Evolutionary conservation across 352 stramenopile species (phyloP), one percentile per base, ranked within the genome.

Genomic region (Globisporangium mamillatum): DNA sequence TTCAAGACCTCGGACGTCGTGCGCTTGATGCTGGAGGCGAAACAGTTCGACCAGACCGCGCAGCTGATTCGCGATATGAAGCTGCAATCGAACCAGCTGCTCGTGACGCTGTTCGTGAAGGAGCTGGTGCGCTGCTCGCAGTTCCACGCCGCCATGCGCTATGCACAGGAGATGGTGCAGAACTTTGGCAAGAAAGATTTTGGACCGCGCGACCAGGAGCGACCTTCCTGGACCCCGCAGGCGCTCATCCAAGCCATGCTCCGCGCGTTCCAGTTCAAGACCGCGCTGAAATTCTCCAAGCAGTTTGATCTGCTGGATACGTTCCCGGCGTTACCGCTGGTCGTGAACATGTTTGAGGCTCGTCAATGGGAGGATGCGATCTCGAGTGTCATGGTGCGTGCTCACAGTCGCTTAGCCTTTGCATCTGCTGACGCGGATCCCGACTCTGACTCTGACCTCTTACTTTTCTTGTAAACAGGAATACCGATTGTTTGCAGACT

Each of bases 181-280:
- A 76, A 80, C 57, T 95, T 95, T 69, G 79, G 83, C 66, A 81
- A 88, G 67, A 74, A 70, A 32, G 75, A 80, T 50, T 68, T 69
- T 48, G 72, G 63, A 0, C 46, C 65, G 16, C 59, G 57, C 5
- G 70, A 81, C 41, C 71, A 75, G 34, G 46, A 68, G 4, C 76
- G 73, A 3, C 73, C 82, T 8, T 84, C 72, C 25, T 95, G 88
- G 88, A 94, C 88, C n/a, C 88, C 88, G 5, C 74, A 82, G 34
- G 87, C 86, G 10, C 73, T 95, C 3, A 78, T 95, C 10, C 87
- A 94, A 69, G 88, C 88, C n/a, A 94, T 95, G 86, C 81, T 94
- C 18, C 81, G 88, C 3, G 86, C 76, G 16, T 72, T 81, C 27
- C 87, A 91, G 67, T 95, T 84, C 66, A 81, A 81, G 48, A 78